Base-by-base conservation (phyloP, 768 basidiomycete genomes). In the Naganishia randhawae region DNA sequence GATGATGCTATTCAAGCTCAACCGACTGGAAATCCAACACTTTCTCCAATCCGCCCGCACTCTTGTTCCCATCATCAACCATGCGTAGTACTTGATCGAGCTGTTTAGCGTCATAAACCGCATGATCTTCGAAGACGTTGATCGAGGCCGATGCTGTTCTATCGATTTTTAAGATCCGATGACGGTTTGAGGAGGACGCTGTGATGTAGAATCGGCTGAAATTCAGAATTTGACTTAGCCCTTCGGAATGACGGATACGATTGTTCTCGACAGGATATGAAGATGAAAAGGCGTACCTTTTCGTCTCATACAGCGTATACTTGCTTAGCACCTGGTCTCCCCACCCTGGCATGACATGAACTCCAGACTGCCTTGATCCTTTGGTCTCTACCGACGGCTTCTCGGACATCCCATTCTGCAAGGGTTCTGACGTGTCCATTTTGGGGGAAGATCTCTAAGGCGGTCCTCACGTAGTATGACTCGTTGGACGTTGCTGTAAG, bases 21-120 rank as follows among this genome's bases (percentile, higher is more conserved):
- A 88, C 90, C 90, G 90, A 81, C 90, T 95, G 78, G 90, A 90
- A 54, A 85, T 84, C 72, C 83, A 87, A 7, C 85, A 87, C 80
- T 84, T 92, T 17, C 88, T 78, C 91, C 69, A 99, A 81, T 9
- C 94, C 92, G 6, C 94, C 95, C 3, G 88, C 88, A 0, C 84
- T 84, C 79, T 87, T 89, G 80, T 96, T 99, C 27, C 94, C 95
- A 73, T 96, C 92, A 69, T 94, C 92, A 10, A 98, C 84, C 91
- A 95, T 96, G 81, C 89, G 90, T 71, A 97, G 83, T 83, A 98
- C 86, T 37, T 87, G 86, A 61, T 86, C 90, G 87, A 96, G 90
- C 80, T 98, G 89, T 76, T 87, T 88, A 29, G 89, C 88, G 57
- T 85, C 90, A 79, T 99, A 99, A 27, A 91, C 86, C 0, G 87